phyloP scores from a whole-genome alignment of 176 grass and related monocot genomes.

The Microstegium vimineum region DNA sequence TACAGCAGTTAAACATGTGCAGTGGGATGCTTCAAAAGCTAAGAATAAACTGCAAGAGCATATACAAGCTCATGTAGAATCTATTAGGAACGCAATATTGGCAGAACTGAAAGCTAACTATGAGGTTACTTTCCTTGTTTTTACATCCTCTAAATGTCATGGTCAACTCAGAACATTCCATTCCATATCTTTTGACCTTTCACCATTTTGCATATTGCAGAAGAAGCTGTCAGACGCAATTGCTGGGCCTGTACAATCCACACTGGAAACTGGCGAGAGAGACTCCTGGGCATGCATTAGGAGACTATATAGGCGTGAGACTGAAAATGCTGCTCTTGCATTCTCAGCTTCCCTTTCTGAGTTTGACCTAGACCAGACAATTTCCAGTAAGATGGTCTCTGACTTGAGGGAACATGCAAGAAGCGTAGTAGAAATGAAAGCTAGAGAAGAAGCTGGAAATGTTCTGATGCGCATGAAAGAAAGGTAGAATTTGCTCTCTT shows the following conservation, averaged over 20 bases:
- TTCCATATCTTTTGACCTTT: constrained; percentile 15
- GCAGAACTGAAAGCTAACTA: constrained; percentile 58
- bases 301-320: constrained; percentile 54
- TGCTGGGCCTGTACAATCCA: constrained; percentile 63
- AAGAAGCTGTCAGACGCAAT: constrained; percentile 54
- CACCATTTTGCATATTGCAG: constrained; percentile 36
- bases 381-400: constrained; percentile 41
- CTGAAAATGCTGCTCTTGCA: constrained; percentile 41
- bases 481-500: constrained; percentile 50
- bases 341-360: constrained; percentile 56
- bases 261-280: constrained; percentile 53
- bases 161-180: not conserved
- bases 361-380: constrained; percentile 67
- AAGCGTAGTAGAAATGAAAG: constrained; percentile 66
- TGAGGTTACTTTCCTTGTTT: constrained; percentile 49
- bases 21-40: constrained; percentile 63
- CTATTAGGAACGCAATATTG: constrained; percentile 45
- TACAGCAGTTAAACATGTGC: constrained; percentile 41
- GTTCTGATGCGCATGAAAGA: constrained; percentile 87
- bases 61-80: constrained; percentile 54
- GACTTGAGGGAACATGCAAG: constrained; percentile 62
- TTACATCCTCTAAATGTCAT: not conserved
- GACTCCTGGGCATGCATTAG: constrained; percentile 72
- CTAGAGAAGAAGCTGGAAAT: constrained; percentile 75
- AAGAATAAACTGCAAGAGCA: constrained; percentile 58